phyloP scores from a whole-genome alignment of 2,329 filamentous ascomycete species.

The Trichoderma breve region DNA sequence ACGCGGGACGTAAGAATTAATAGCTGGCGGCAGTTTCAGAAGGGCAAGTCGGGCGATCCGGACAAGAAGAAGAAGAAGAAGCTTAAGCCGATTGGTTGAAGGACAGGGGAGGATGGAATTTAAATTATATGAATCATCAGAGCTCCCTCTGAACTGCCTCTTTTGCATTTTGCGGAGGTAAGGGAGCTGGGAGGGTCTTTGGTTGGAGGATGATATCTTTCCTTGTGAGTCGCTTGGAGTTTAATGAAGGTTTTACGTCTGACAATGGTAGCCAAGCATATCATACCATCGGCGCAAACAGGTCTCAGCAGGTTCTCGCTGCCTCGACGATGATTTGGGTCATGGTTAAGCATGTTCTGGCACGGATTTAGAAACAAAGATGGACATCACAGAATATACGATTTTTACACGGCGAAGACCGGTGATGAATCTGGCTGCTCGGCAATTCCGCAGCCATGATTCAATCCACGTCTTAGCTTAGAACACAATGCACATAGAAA shows the following conservation, averaged over 20 bases:
- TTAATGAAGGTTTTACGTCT: conserved; percentile 31
- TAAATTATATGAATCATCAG: background rate
- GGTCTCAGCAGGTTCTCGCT: background rate
- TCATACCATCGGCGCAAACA: background rate
- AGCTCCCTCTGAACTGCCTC: background rate
- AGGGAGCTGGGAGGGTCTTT: background rate
- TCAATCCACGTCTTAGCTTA: background rate
- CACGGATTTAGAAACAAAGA: background rate
- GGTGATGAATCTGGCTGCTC: background rate
- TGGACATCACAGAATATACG: background rate
- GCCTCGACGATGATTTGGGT: background rate
- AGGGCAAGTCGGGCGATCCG: conserved; percentile 56
- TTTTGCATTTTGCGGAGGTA: background rate
- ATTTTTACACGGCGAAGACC: background rate
- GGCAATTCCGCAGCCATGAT: background rate
- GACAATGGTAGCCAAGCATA: conserved; percentile 26
- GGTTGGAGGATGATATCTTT: background rate
- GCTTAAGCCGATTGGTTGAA: conserved; percentile 59
- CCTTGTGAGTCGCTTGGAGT: conserved; percentile 35
- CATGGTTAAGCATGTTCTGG: background rate
- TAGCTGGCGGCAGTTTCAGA: conserved; percentile 91
- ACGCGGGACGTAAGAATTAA: conserved; percentile 87
- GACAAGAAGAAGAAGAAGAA: conserved; percentile 70
- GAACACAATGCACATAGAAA: background rate
- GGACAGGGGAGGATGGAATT: background rate